Evolutionary conservation across 1,284 basidiomycete species (phyloP).

Genomic region (Cutaneotrichosporon mucoides): DNA sequence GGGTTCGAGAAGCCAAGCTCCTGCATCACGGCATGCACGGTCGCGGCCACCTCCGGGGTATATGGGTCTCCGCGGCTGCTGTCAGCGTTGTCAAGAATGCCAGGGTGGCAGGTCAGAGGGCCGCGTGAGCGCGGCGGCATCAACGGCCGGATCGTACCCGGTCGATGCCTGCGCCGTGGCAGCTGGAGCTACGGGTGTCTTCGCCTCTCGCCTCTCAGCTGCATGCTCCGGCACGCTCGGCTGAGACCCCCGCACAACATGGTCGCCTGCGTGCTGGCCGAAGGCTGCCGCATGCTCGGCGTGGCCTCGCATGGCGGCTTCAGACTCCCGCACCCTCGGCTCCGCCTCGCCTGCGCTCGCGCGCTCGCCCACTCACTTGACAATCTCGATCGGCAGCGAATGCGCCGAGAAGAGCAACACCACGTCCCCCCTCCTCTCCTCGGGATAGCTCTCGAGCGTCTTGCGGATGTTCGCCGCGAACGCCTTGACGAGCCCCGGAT

Average conservation of each 20-base stretch:
- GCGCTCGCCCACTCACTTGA: constrained; percentile 57
- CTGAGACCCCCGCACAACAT: no score
- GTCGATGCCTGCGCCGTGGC: no score
- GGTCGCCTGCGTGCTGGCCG: no score
- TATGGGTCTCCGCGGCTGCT: constrained; percentile 97
- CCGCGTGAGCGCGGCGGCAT: no score
- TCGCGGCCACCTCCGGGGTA: constrained; percentile 89
- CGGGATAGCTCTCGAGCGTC: constrained; percentile 75
- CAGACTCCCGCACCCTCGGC: no score
- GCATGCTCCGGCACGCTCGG: no score
- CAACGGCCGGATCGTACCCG: no score
- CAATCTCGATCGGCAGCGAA: constrained; percentile 93
- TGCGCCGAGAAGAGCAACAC: constrained; percentile 96
- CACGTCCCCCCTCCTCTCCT: constrained; percentile 62
- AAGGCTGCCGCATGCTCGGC: background rate
- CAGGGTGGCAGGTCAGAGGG: no score
- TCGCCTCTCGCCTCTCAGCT: no score
- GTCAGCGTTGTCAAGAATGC: constrained; percentile 1
- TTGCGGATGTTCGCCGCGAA: constrained; percentile 83
- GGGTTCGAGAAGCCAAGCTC: constrained; percentile 65
- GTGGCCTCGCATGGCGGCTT: background rate
- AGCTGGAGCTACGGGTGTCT: no score
- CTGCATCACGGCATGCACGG: constrained; percentile 85
- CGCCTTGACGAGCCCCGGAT: constrained; percentile 88
- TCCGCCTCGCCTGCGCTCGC: background rate